These are phyloP conservation scores for Leccinum longicurvipes DNA, from an alignment of 768 basidiomycete species.

Conservation along the genomic window DNA sequence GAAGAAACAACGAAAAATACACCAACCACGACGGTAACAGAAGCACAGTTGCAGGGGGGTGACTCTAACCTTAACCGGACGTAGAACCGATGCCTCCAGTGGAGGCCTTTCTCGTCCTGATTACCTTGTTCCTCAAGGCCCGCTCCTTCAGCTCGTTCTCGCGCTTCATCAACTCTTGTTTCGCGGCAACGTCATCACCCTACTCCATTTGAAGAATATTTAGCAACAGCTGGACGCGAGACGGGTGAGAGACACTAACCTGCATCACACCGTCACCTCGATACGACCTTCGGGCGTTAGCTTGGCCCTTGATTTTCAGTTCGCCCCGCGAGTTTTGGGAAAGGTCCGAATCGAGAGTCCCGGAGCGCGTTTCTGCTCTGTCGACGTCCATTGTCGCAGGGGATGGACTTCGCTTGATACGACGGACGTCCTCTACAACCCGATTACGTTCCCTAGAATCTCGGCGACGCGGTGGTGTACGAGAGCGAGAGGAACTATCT, in stretches of 20 bases:
- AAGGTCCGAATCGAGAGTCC: slow-evolving; percentile 28
- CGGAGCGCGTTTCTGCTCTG: slow-evolving; percentile 19
- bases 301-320: slow-evolving; percentile 75
- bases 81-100: slow-evolving; percentile 23
- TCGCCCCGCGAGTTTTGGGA: slow-evolving; percentile 41
- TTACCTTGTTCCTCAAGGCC: slow-evolving; percentile 80
- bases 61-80: slow-evolving; percentile 19
- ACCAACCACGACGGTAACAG: background rate
- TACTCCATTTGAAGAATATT: slow-evolving; percentile 19
- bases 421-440: slow-evolving; percentile 15
- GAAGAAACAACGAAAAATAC: slow-evolving; percentile 18
- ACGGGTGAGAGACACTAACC: slow-evolving; percentile 13
- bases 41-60: background rate
- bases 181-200: slow-evolving; percentile 14
- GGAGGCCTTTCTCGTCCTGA: slow-evolving; percentile 57
- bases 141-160: slow-evolving; percentile 82
- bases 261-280: slow-evolving; percentile 44
- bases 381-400: slow-evolving; percentile 24
- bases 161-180: slow-evolving; percentile 55
- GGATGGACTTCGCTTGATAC: slow-evolving; percentile 27
- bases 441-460: slow-evolving; percentile 27
- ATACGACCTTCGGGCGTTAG: slow-evolving; percentile 51
- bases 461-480: slow-evolving; percentile 33
- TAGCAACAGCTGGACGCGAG: background rate
- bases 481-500: slow-evolving; percentile 34